These are phyloP conservation scores for Aristolochia fimbriata DNA, from an alignment of 164 flowering plant genomes.

Conservation along the genomic window DNA sequence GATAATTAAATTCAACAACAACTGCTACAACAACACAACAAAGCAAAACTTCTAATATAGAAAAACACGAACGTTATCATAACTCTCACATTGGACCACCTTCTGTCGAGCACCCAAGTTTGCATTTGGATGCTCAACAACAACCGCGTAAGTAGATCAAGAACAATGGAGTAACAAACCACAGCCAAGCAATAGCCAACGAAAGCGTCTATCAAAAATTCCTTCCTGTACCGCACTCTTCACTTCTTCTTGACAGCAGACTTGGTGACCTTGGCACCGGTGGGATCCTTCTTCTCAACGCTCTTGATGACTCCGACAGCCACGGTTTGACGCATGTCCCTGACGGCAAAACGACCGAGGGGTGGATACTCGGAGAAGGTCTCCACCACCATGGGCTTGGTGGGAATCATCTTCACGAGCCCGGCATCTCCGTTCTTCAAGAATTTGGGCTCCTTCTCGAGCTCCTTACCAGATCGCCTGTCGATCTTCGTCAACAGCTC, in stretches of 20 bases:
- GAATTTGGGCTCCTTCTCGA: slow-evolving; percentile 18
- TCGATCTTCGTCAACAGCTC: slow-evolving; percentile 19
- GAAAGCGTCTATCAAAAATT: too few relatives aligned
- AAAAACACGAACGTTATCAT: too few relatives aligned
- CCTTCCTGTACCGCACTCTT: not conserved
- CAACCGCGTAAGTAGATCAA: too few relatives aligned
- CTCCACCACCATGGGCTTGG: slow-evolving; percentile 14
- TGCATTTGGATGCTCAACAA: not conserved
- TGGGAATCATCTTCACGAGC: slow-evolving; percentile 8
- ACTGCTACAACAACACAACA: too few relatives aligned
- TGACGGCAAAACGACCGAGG: slow-evolving; percentile 13
- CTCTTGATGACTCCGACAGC: slow-evolving; percentile 10
- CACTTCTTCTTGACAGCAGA: slow-evolving; percentile 6
- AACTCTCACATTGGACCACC: not conserved
- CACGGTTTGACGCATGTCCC: slow-evolving; percentile 17
- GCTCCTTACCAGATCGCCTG: slow-evolving; percentile 18
- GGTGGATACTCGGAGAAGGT: slow-evolving; percentile 14
- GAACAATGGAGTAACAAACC: too few relatives aligned
- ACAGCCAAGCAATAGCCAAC: too few relatives aligned
- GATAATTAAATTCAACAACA: too few relatives aligned
- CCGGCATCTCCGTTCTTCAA: slow-evolving; percentile 12
- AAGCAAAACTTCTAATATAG: too few relatives aligned
- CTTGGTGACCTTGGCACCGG: slow-evolving; percentile 17
- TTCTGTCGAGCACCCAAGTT: not conserved
- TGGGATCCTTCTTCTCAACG: slow-evolving; percentile 14